These are phyloP conservation scores for Backusella westeae DNA, from an alignment of 192 early-diverging fungal species.

Conservation along the genomic window DNA sequence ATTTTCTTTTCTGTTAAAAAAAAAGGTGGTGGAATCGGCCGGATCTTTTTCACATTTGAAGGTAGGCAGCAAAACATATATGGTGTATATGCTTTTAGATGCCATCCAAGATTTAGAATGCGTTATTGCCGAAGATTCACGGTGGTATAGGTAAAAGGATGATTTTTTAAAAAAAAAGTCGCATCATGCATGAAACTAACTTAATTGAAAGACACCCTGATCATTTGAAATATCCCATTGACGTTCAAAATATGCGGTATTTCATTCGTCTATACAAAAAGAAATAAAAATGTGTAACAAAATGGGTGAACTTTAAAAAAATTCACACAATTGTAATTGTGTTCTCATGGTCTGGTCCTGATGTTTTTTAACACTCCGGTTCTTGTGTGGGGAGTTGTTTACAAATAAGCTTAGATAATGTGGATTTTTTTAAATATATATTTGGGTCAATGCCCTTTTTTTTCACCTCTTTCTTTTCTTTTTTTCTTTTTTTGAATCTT, in stretches of 20 bases:
- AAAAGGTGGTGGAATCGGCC: slow-evolving; percentile 81
- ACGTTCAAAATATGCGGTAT: slow-evolving; percentile 90
- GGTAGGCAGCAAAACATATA: slow-evolving; percentile 76
- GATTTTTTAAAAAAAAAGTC: not conserved
- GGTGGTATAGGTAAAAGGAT: slow-evolving; percentile 64
- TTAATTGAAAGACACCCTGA: slow-evolving; percentile 37
- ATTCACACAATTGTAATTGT: not conserved
- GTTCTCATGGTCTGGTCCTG: not conserved
- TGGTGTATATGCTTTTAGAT: slow-evolving; percentile 89
- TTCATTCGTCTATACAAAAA: slow-evolving; percentile 83
- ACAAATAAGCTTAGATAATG: slow-evolving; percentile 10
- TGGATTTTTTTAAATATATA: slow-evolving; percentile 8
- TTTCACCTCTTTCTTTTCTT: slow-evolving; percentile 7
- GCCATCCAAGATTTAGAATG: slow-evolving; percentile 66
- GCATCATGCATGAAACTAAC: not conserved
- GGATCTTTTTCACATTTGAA: slow-evolving; percentile 87
- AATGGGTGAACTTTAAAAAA: not conserved
- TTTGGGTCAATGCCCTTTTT: not conserved
- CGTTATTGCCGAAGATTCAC: slow-evolving; percentile 66
- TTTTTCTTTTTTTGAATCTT: not conserved
- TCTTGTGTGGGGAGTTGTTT: not conserved
- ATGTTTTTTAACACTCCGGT: not conserved
- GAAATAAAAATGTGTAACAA: slow-evolving; percentile 39
- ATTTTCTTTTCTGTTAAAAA: too few relatives aligned
- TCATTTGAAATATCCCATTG: slow-evolving; percentile 71